Conservation (phyloP, 176 grass and related monocot species). For the Guadua angustifolia region DNA sequence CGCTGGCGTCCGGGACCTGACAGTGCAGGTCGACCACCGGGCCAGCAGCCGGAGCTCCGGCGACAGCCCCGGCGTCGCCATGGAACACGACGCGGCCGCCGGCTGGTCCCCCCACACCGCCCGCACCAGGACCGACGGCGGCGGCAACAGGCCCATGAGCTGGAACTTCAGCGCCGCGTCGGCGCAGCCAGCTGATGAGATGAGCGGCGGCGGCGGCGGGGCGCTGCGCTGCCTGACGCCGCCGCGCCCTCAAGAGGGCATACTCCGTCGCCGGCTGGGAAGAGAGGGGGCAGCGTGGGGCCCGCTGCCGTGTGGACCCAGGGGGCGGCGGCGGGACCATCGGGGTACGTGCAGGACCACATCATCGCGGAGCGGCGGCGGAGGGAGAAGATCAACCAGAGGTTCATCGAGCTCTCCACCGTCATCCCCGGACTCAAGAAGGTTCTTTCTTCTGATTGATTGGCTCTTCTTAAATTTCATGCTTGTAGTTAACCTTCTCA, state of each 20-base stretch:
- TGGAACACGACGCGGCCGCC: constrained; percentile 35
- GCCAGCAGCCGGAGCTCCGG: constrained; percentile 53
- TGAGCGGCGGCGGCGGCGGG: background rate
- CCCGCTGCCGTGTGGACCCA: background rate
- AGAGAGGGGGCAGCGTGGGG: constrained; percentile 10
- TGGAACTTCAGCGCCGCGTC: constrained; percentile 61
- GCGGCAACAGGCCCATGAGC: constrained; percentile 37
- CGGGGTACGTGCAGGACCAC: constrained; percentile 66
- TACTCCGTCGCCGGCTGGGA: constrained; percentile 19
- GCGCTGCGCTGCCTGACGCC: background rate
- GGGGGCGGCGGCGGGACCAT: background rate
- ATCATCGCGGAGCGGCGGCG: constrained; percentile 74
- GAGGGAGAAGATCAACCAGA: constrained; percentile 82
- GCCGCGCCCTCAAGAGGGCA: background rate
- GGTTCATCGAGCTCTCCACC: constrained; percentile 78
- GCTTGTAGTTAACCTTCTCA: background rate
- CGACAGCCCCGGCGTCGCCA: constrained; percentile 38
- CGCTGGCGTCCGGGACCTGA: constrained; percentile 8
- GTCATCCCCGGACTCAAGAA: constrained; percentile 80
- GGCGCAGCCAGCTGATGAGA: constrained; percentile 23
- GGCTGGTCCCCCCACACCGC: constrained; percentile 48
- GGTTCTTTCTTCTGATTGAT: constrained; percentile 28
- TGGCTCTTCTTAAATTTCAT: constrained; percentile 36
- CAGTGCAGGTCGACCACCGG: constrained; percentile 47
- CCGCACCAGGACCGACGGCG: constrained; percentile 4